Conservation (phyloP, 2,329 filamentous ascomycete genomes). For the Cyphellophora attinorum region DNA sequence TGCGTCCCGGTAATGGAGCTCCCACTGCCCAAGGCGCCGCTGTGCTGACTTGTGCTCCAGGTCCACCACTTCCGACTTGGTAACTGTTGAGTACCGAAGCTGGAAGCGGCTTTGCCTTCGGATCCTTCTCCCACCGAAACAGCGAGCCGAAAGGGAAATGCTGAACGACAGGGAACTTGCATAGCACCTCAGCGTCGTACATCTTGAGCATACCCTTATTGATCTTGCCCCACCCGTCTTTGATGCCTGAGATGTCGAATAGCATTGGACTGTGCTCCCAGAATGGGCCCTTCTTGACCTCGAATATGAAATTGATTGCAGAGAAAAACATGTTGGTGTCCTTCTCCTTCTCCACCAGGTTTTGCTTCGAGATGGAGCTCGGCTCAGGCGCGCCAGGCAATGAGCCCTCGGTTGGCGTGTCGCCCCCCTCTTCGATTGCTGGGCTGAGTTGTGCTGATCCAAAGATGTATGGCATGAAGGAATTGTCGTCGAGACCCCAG, state of each 20-base stretch:
- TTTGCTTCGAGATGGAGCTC: slow-evolving; percentile 54
- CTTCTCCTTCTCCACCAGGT: slow-evolving; percentile 57
- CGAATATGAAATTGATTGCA: slow-evolving; percentile 91
- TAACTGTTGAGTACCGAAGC: slow-evolving; percentile 49
- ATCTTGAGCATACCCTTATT: slow-evolving; percentile 99
- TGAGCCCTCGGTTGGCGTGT: slow-evolving; percentile 72
- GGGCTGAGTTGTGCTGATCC: slow-evolving; percentile 84
- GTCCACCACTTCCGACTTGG: slow-evolving; percentile 25
- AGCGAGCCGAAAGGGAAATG: slow-evolving; percentile 79
- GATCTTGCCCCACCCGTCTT: slow-evolving; percentile 94
- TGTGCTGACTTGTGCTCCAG: slow-evolving; percentile 6
- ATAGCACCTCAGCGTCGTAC: slow-evolving; percentile 93
- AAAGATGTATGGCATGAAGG: slow-evolving; percentile 87
- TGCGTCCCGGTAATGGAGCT: slow-evolving; percentile 7
- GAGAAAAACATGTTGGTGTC: slow-evolving; percentile 81
- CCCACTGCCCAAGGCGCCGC: slow-evolving; percentile 18
- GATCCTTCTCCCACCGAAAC: slow-evolving; percentile 67
- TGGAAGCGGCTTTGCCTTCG: slow-evolving; percentile 42
- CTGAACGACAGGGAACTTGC: slow-evolving; percentile 97
- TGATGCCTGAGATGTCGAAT: slow-evolving; percentile 87
- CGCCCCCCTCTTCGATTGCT: slow-evolving; percentile 53
- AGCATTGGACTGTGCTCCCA: slow-evolving; percentile 91
- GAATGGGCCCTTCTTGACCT: slow-evolving; percentile 92
- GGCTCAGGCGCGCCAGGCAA: slow-evolving; percentile 62
- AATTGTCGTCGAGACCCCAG: slow-evolving; percentile 97